phyloP scores from a whole-genome alignment of 495 filamentous ascomycete species.

The Neurospora sublineolata region DNA sequence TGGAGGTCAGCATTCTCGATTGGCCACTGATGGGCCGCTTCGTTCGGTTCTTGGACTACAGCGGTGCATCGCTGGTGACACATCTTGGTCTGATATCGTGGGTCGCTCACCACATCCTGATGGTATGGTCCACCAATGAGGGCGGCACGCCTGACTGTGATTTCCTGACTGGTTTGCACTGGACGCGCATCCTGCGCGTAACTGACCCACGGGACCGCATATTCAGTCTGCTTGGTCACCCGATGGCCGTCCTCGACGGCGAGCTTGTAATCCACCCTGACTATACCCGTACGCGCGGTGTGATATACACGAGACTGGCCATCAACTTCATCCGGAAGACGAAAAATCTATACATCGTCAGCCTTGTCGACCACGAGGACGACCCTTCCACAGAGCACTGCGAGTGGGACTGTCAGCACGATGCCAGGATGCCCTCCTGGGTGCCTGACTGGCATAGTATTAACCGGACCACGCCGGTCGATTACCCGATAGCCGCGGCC shows the following conservation, averaged over 20 bases:
- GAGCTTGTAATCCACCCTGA: slow-evolving; percentile 7
- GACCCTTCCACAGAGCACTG: not conserved
- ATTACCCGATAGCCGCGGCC: not conserved
- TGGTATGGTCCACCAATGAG: slow-evolving; percentile 8
- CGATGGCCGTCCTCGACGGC: slow-evolving; percentile 2
- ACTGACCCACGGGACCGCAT: slow-evolving; percentile 11
- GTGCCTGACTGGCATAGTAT: slow-evolving; percentile 14
- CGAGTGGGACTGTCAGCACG: slow-evolving; percentile 5
- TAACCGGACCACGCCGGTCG: slow-evolving; percentile 10
- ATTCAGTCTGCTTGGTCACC: slow-evolving; percentile 8
- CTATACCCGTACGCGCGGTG: slow-evolving; percentile 10
- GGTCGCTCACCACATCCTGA: slow-evolving; percentile 7
- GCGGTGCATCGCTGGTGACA: slow-evolving; percentile 8
- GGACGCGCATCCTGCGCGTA: slow-evolving; percentile 9
- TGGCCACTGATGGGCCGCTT: slow-evolving; percentile 10
- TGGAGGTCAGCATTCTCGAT: slow-evolving; percentile 6
- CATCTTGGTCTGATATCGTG: slow-evolving; percentile 8
- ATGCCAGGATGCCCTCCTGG: slow-evolving; percentile 10
- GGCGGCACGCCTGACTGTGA: slow-evolving; percentile 8
- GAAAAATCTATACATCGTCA: slow-evolving; percentile 3
- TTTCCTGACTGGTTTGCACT: slow-evolving; percentile 12
- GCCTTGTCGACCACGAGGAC: slow-evolving; percentile 10
- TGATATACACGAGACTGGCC: slow-evolving; percentile 10
- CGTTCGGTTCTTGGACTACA: slow-evolving; percentile 6
- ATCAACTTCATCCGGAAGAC: slow-evolving; percentile 8